Conservation (phyloP, 305 asterid genomes). For the Lippia alba region DNA sequence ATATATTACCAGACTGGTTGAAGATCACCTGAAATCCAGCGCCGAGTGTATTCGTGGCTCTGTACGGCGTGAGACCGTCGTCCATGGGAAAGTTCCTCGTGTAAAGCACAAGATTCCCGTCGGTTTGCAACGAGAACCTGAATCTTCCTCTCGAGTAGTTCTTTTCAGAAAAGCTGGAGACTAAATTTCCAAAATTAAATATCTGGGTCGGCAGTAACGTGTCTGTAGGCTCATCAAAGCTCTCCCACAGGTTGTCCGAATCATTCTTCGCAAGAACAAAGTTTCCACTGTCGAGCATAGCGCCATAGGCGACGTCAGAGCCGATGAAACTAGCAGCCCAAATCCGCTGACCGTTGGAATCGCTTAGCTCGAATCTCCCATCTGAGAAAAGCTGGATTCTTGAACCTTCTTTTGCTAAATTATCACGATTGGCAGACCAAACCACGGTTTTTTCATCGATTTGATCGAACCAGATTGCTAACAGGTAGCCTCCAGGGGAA, state of each 20-base stretch:
- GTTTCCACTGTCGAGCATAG: slow-evolving; percentile 51
- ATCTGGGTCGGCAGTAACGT: slow-evolving; percentile 45
- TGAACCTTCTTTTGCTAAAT: slow-evolving; percentile 37
- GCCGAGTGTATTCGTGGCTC: slow-evolving; percentile 28
- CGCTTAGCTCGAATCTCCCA: slow-evolving; percentile 39
- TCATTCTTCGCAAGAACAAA: slow-evolving; percentile 38
- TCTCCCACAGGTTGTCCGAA: slow-evolving; percentile 43
- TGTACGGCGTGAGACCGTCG: slow-evolving; percentile 25
- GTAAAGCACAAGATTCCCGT: slow-evolving; percentile 46
- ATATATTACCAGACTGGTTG: slow-evolving; percentile 44
- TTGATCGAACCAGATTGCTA: slow-evolving; percentile 47
- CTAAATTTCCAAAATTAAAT: slow-evolving; percentile 15
- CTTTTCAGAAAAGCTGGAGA: slow-evolving; percentile 39
- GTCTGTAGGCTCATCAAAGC: slow-evolving; percentile 43
- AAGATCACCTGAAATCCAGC: slow-evolving; percentile 39
- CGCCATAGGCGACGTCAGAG: slow-evolving; percentile 39
- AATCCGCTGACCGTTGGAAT: slow-evolving; percentile 36
- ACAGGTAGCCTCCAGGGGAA: slow-evolving; percentile 40
- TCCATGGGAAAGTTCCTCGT: slow-evolving; percentile 35
- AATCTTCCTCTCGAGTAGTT: slow-evolving; percentile 45
- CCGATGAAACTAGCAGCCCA: slow-evolving; percentile 33
- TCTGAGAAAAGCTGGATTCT: slow-evolving; percentile 32
- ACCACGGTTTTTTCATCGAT: slow-evolving; percentile 41
- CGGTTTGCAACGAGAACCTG: slow-evolving; percentile 31
- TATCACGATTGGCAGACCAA: slow-evolving; percentile 53